Base-by-base conservation (phyloP, 768 basidiomycete species). In the Tylopilus plumbeoviolaceoides region DNA sequence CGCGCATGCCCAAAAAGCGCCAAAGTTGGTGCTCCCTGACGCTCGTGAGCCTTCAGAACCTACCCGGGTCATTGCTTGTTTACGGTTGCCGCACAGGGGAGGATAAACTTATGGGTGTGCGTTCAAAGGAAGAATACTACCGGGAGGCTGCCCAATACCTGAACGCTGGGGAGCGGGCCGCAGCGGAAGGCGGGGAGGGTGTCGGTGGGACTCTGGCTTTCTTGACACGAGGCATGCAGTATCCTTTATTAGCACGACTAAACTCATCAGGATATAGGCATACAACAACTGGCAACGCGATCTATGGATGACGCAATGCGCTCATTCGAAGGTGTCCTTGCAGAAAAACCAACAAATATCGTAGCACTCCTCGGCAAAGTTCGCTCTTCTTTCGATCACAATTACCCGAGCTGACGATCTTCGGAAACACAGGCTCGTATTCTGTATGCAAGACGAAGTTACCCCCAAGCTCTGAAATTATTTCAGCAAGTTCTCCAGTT, bases 301-400 rank as follows among this genome's bases (percentile, higher is more conserved):
- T 80, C 84, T 15, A 82, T 92, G 76, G 87, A 94, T 35, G 85
- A 91, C 54, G 94, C 95, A 0, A 71, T 86, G 59, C 79, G 84
- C 18, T 82, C 87, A 1, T 95, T 97, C 60, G 90, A 95, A 14
- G 79, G 79, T 23, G 85, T 95, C 10, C 76, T 98, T 9, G 74
- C 74, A 2, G 76, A 82, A 56, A 88, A 88, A 62, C 89, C 94
- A 0, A 90, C 85, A 17, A 95, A 98, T 64, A 65, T 97, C 6
- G 82, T 95, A 33, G 94, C 95, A 0, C 74, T 95, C 5, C 75
- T 93, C 9, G 94, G 93, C 50, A 92, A 95, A 75, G 92, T 88
- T 44, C 27, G 70, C 63, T 11, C 30, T 42, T 25, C 8, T 11
- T 5, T 21, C 20, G 7, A 7, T 6, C 36, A 1, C 28, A 6